These are phyloP conservation scores for Teratosphaeriaceae sp. DNA, from an alignment of 2,329 filamentous ascomycete genomes.

Conservation along the genomic window DNA sequence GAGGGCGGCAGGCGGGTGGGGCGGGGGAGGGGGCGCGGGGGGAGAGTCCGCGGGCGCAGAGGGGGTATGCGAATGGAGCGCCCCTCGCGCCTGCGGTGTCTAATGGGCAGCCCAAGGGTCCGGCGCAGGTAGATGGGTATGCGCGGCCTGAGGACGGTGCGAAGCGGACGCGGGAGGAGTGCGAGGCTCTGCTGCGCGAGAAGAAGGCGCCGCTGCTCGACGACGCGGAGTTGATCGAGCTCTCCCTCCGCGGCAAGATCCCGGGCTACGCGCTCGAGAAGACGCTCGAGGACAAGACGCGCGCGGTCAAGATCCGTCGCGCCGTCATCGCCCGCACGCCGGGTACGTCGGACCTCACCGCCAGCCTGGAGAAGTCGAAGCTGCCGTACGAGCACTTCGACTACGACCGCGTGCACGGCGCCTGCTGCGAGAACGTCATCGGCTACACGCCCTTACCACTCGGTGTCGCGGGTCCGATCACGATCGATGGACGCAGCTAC, in stretches of 20 bases:
- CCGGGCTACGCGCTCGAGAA: slow-evolving; percentile 92
- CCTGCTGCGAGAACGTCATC: slow-evolving; percentile 97
- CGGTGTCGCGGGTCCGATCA: slow-evolving; percentile 87
- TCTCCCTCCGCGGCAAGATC: slow-evolving; percentile 85
- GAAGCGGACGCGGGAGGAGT: slow-evolving; percentile 58
- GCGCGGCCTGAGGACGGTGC: slow-evolving; percentile 1
- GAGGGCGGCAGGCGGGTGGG: too few relatives aligned
- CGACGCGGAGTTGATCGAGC: slow-evolving; percentile 76
- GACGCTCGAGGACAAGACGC: slow-evolving; percentile 81
- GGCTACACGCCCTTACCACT: slow-evolving; percentile 91
- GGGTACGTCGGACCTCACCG: slow-evolving; percentile 71
- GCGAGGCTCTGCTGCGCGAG: slow-evolving; percentile 71
- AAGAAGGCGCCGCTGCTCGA: slow-evolving; percentile 71
- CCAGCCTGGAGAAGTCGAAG: slow-evolving; percentile 71
- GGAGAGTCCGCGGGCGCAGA: slow-evolving; percentile 21
- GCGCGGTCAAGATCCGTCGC: slow-evolving; percentile 88
- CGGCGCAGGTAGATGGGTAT: not conserved
- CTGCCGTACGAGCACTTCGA: slow-evolving; percentile 89
- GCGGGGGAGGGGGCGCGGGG: slow-evolving; percentile 34
- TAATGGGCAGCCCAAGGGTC: slow-evolving; percentile 3
- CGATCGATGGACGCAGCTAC: slow-evolving; percentile 91
- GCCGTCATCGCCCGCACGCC: slow-evolving; percentile 81
- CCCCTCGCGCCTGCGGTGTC: not conserved
- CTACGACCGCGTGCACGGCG: slow-evolving; percentile 89
- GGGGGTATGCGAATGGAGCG: not conserved